These are phyloP conservation scores for Skeletonema marinoi DNA, from an alignment of 108 stramenopile species.

Conservation along the genomic window DNA sequence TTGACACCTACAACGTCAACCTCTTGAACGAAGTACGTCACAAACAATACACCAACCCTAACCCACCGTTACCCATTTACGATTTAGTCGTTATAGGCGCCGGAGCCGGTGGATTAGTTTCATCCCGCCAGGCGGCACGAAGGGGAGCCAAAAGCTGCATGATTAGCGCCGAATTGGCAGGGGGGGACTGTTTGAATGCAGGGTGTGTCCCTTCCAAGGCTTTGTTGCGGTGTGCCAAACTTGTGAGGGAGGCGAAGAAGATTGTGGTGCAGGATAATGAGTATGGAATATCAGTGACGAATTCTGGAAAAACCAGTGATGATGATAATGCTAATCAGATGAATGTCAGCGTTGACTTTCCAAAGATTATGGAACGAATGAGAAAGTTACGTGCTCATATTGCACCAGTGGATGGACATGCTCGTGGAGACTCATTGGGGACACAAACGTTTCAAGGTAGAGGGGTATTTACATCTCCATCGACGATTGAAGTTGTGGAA, in stretches of 20 bases:
- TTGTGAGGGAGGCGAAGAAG: conserved; percentile 63
- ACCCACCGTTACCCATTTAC: conserved; percentile 56
- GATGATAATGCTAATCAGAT: conserved; percentile 28
- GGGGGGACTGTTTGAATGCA: conserved; percentile 90
- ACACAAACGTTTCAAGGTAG: conserved; percentile 76
- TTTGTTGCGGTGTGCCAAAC: conserved; percentile 78
- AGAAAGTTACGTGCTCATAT: conserved; percentile 65
- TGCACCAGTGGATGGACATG: conserved; percentile 89
- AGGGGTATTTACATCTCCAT: conserved; percentile 65
- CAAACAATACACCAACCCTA: conserved; percentile 36
- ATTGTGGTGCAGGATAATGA: conserved; percentile 49
- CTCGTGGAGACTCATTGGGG: conserved; percentile 60
- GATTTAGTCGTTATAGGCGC: conserved; percentile 92
- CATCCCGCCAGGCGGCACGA: conserved; percentile 68
- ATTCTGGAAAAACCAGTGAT: neutral
- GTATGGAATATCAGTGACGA: conserved; percentile 66
- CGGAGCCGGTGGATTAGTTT: conserved; percentile 85
- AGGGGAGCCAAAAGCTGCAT: conserved; percentile 80
- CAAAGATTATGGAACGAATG: conserved; percentile 77
- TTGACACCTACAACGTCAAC: conserved; percentile 65
- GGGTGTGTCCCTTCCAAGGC: conserved; percentile 98
- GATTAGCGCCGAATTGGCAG: conserved; percentile 78
- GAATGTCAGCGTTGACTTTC: conserved; percentile 83
- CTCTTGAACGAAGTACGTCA: conserved; percentile 79
- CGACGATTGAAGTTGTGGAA: conserved; percentile 74